Evolutionary conservation across 2,329 filamentous ascomycete species (phyloP), one percentile per base, ranked within the genome.

Genomic region (Dactylellina parvicollis): DNA sequence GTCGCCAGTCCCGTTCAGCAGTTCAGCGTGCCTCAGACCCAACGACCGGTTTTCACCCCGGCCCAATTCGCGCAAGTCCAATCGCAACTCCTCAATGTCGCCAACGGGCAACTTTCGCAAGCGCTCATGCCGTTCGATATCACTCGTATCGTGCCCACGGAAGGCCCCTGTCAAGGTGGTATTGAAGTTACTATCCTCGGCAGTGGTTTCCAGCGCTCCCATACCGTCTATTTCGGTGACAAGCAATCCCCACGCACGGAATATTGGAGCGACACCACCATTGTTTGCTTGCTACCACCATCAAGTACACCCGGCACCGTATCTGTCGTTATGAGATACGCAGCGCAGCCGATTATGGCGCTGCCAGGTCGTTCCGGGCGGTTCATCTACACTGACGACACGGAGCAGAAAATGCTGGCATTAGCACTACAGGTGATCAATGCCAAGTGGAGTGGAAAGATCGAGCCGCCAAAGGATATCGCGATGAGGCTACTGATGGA

Each of bases 111-210:
- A n/a, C 59, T 72, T 18, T 65, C 67, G 1, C 67, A 72, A 24
- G 52, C 67, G 1, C 60, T 74, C 18, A 49, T 74, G n/a, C 70
- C 70, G 1, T 74, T 74, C 20, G 70, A 74, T 50, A 74, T 74
- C 32, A 75, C 64, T 10, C 75, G 76, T 56, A 85, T 96, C 74
- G 91, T 95, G 34, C 92, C 93, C 0, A 86, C 86, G 28, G 91
- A 96, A 80, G 92, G 92, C 0, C 91, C 92, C 4, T 91, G 89
- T 69, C 87, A 87, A 34, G 92, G 92, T 70, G 92, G 92, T 42
- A 92, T 92, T 57, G 92, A 97, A 80, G 92, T 96, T 2, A 94
- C 91, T 0, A 86, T 95, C 64, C 83, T 96, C 7, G 92, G 93
- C 16, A 90, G 88, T 75, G 88, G 89, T 12, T 96, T 96, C 79